Percentiles rank a stretch among this genome's conserved stretches.
Evolutionary conservation across 2,329 filamentous ascomycete genomes (phyloP).

Genomic region (Monosporascus sp.): DNA sequence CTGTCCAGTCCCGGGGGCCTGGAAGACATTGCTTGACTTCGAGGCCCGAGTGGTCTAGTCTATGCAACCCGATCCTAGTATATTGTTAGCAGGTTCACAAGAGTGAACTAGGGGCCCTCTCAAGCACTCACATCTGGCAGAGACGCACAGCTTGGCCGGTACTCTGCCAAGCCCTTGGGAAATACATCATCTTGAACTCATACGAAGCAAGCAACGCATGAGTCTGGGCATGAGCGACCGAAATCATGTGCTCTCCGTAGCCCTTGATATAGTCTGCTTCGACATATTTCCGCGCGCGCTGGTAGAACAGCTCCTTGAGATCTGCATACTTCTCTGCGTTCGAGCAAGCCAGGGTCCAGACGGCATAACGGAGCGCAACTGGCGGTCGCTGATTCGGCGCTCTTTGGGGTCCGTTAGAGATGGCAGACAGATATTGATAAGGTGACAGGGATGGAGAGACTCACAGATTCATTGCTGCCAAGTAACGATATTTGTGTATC

Average conservation of each 20-base stretch:
- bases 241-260: constrained; percentile 84
- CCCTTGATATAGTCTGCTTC: constrained; percentile 89
- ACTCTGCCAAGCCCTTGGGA: constrained; percentile 92
- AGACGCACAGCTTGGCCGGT: constrained; percentile 77
- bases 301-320: constrained; percentile 85
- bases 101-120: constrained; percentile 17
- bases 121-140: constrained; percentile 65
- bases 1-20: constrained; percentile 87
- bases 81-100: constrained; percentile 48
- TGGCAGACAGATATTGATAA: background rate
- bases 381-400: constrained; percentile 82
- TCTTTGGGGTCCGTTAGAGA: constrained; percentile 29
- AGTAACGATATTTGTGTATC: constrained; percentile 82
- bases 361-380: constrained; percentile 83
- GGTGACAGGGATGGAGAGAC: constrained; percentile 17
- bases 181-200: constrained; percentile 98
- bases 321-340: constrained; percentile 75
- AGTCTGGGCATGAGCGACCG: constrained; percentile 78
- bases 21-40: constrained; percentile 92
- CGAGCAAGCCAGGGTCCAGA: constrained; percentile 92
- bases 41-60: constrained; percentile 73
- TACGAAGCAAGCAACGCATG: constrained; percentile 77
- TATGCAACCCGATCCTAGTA: constrained; percentile 83
- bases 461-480: constrained; percentile 80
- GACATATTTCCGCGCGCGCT: constrained; percentile 81